Base-by-base conservation (phyloP, 2,329 filamentous ascomycete species). In the Neopestalotiopsis clavispora region DNA sequence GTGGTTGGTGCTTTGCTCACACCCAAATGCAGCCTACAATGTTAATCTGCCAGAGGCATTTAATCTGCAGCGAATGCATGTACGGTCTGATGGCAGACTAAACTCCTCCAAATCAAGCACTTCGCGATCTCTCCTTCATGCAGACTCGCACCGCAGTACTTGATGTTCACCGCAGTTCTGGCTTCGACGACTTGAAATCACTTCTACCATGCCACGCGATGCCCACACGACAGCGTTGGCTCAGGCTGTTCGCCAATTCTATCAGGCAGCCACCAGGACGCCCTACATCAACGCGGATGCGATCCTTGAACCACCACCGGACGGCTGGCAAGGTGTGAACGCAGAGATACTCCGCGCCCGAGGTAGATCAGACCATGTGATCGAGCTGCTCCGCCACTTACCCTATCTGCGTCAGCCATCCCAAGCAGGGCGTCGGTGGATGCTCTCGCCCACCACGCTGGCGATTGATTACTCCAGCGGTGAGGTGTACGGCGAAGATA, bases 321-420 rank as follows among this genome's bases (percentile, higher is more conserved):
- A 32, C 56, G 56, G 30, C 56, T 59, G 56, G 56, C n/a, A 23
- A 59, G 56, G 30, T 59, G 56, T 59, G 20, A 59, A 32, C 20
- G 56, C 56, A 13, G 12, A 32, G 23, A 59, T 32, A 59, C 56
- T 59, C 56, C 56, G 30, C 20, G 56, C 56, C 56, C 30, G 56
- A 14, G 56, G 56, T 30, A 59, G 30, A 59, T 59, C 23, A 30
- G 17, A 59, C 56, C 56, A 30, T 32, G 56, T 59, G 14, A 59
- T 28, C 23, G 20, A 59, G 30, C 56, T 59, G 56, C 56, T 59
- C 30, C 20, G 56, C 56, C 56, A 59, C 30, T 59, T 32, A 30
- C 56, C 56, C 56, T 59, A 59, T 59, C 56, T 59, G 56, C 56
- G 56, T 59, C 56, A 59, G 30, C 56, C 20, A 32, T 59, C 56